Percentiles rank a stretch among this genome's conserved stretches.
These are phyloP conservation scores for Penicillium sp. DNA, from an alignment of 2,329 filamentous ascomycete species.

Conservation along the genomic window DNA sequence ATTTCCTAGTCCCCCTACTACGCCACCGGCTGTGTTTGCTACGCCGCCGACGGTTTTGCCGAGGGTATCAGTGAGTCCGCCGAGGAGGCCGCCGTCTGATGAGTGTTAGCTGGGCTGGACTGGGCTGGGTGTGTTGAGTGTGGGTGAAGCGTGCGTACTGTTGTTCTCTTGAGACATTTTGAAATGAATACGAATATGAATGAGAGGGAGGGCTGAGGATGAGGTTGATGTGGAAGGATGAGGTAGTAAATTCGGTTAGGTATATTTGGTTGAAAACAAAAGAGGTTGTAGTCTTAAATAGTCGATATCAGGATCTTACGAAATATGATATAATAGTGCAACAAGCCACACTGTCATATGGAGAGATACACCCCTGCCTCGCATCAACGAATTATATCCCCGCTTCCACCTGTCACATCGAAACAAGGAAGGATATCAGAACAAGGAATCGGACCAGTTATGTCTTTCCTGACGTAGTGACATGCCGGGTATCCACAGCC, in stretches of 20 bases:
- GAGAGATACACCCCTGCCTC: neutral
- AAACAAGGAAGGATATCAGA: too few species aligned
- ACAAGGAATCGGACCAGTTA: neutral
- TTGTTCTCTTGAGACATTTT: slow-evolving; percentile 21
- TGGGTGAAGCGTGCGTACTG: neutral
- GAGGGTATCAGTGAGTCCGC: slow-evolving; percentile 32
- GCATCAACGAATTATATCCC: slow-evolving; percentile 2
- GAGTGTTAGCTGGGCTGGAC: neutral
- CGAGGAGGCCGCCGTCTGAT: slow-evolving; percentile 28
- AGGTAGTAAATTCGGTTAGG: too few species aligned
- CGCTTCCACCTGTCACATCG: neutral
- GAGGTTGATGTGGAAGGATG: neutral
- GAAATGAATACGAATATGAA: neutral
- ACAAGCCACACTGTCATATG: slow-evolving; percentile 20
- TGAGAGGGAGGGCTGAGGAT: neutral
- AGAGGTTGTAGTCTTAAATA: too few species aligned
- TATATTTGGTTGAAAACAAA: too few species aligned
- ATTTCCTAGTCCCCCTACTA: slow-evolving; percentile 35
- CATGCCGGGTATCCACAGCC: neutral
- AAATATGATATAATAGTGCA: slow-evolving; percentile 27
- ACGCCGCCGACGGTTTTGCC: slow-evolving; percentile 38
- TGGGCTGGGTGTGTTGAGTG: neutral
- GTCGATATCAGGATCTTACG: too few species aligned
- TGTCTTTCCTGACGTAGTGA: slow-evolving; percentile 22
- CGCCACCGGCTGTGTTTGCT: slow-evolving; percentile 34